Percentiles rank a stretch among this genome's conserved stretches.
These are phyloP conservation scores for Exophiala viscosa DNA, from an alignment of 2,329 filamentous ascomycete genomes.

Conservation along the genomic window DNA sequence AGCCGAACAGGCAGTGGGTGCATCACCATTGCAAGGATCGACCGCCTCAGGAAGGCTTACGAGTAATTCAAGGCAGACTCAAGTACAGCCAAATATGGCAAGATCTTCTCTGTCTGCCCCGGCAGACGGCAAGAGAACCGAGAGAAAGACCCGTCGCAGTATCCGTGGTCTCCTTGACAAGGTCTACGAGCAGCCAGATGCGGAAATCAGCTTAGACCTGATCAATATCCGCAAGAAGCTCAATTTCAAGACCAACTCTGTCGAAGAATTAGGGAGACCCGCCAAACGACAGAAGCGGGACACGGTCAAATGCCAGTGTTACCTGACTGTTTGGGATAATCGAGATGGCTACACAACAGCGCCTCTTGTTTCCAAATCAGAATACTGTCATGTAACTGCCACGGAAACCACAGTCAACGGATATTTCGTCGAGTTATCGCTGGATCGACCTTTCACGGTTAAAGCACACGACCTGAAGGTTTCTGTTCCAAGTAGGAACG, in stretches of 20 bases:
- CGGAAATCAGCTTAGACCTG: conserved; percentile 21
- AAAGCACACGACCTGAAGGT: conserved; percentile 21
- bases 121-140: not conserved
- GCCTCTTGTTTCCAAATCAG: conserved; percentile 13
- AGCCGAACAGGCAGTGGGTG: not conserved
- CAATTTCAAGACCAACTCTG: conserved; percentile 22
- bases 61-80: not conserved
- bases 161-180: conserved; percentile 13
- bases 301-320: conserved; percentile 20
- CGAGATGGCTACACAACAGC: conserved; percentile 13
- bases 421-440: conserved; percentile 21
- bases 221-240: conserved; percentile 26
- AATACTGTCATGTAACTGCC: conserved; percentile 12
- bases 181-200: conserved; percentile 10
- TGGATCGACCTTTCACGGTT: conserved; percentile 26
- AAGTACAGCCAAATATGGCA: conserved; percentile 4
- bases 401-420: conserved; percentile 17
- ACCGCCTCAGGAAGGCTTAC: not conserved
- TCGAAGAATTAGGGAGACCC: conserved; percentile 7
- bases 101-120: not conserved
- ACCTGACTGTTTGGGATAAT: conserved; percentile 28
- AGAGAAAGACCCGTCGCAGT: conserved; percentile 15
- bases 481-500: conserved; percentile 4
- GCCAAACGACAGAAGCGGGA: conserved; percentile 21
- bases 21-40: not conserved